Evolutionary conservation across 306 rosid genomes (phyloP).

Genomic region (Purshia tridentata): DNA sequence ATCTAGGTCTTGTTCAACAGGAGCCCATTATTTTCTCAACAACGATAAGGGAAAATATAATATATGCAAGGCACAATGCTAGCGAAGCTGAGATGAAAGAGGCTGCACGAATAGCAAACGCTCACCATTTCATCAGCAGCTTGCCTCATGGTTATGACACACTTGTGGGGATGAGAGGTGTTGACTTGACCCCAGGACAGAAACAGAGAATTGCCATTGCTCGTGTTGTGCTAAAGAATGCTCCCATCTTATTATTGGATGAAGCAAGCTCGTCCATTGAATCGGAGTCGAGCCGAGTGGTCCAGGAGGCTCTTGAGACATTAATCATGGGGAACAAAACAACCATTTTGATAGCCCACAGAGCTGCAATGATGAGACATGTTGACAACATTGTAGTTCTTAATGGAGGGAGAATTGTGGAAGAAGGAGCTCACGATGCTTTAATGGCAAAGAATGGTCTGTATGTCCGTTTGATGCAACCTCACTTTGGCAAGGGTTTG

Average conservation of each 20-base stretch:
- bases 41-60: constrained; percentile 91
- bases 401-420: constrained; percentile 97
- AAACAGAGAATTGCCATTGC: constrained; percentile 99
- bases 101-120: constrained; percentile 98
- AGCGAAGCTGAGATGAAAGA: constrained; percentile 98
- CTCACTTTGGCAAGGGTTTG: constrained; percentile 92
- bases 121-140: constrained; percentile 98
- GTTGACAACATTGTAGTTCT: constrained; percentile 98
- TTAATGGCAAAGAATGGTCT: constrained; percentile 85
- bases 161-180: constrained; percentile 99
- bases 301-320: constrained; percentile 98
- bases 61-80: constrained; percentile 98
- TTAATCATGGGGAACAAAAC: constrained; percentile 99
- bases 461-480: constrained; percentile 95
- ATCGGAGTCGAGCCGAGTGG: constrained; percentile 98
- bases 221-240: constrained; percentile 88
- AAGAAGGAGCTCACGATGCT: constrained; percentile 83
- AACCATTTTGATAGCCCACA: constrained; percentile 94
- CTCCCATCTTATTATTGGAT: constrained; percentile 90
- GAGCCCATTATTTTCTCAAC: constrained; percentile 98
- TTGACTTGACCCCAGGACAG: constrained; percentile 97
- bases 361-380: constrained; percentile 99
- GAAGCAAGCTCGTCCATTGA: constrained; percentile 98
- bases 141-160: constrained; percentile 99
- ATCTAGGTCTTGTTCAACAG: constrained; percentile 98